Evolutionary conservation across 768 basidiomycete genomes (phyloP).

Genomic region (Galerina marginata): DNA sequence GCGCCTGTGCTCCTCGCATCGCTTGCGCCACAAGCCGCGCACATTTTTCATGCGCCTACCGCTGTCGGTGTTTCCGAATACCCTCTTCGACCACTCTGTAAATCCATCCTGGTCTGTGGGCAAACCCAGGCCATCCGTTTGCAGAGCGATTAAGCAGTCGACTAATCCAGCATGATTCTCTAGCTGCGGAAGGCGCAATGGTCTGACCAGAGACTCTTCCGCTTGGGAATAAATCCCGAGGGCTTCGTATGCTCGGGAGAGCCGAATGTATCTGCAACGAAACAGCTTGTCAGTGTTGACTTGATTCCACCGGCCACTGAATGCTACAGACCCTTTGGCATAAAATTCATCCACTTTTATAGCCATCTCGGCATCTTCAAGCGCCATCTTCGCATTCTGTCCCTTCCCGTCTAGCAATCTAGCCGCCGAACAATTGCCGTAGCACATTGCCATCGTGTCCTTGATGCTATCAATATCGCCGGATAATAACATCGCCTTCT

Average conservation of each 20-base stretch:
- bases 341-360: background rate
- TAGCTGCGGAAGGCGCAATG: conserved; percentile 16
- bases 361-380: conserved; percentile 3
- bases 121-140: conserved; percentile 21
- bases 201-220: conserved; percentile 18
- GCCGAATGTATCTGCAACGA: conserved; percentile 19
- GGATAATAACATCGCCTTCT: conserved; percentile 1
- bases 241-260: conserved; percentile 21
- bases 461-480: background rate
- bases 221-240: conserved; percentile 16
- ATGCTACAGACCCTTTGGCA: conserved; percentile 9
- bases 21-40: conserved; percentile 2
- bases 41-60: background rate
- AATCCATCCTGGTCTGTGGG: conserved; percentile 1
- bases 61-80: background rate
- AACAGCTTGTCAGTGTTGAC: background rate
- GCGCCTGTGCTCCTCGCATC: background rate
- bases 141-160: conserved; percentile 23
- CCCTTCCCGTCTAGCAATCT: background rate
- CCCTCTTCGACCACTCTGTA: background rate
- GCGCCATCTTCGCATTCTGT: background rate
- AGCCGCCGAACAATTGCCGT: conserved; percentile 10
- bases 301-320: background rate
- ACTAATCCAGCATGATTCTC: conserved; percentile 20
- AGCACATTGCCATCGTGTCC: background rate